Base-by-base conservation (phyloP, 1,284 basidiomycete species). In the Irpex rosettiformis region DNA sequence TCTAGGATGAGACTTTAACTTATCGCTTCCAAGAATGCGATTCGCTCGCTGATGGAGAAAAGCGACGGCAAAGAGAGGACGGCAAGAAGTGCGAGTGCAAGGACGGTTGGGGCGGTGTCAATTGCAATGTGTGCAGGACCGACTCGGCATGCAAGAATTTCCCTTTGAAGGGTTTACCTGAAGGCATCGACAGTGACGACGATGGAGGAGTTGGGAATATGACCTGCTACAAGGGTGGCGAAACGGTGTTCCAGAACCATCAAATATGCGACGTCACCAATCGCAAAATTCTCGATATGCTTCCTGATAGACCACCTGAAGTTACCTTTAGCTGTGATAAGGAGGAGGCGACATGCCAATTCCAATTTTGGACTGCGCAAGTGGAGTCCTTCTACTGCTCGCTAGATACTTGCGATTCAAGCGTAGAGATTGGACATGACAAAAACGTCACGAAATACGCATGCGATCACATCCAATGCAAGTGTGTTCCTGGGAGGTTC, bases 181-280 rank as follows among this genome's bases (percentile, higher is more conserved):
- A 69, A 40, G 29, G n/a, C 67, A 72, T 28, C 76, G 77, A 6
- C 7, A 18, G 18, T 79, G 79, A 77, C 21, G 75, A 81, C 1
- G 79, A 79, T 24, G 73, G 78, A 1, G 73, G 73, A 21, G 69
- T 72, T 8, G 72, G 75, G 25, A 91, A 94, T 65, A 96, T 97
- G 86, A 93, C 93, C 0, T 99, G 96, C 73, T 96, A 97, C 79
- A 90, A 82, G 58, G 93, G 91, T 48, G 96, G 96, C 11, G 84
- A 91, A 67, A 94, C 94, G 0, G 89, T 99, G 13, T 90, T 93
- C 73, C 88, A 86, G 71, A 95, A 95, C 67, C 94, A 95, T 72
- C 96, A 99, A 72, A 93, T 97, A 86, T 99, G 96, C 76, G 87
- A 98, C 70, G 96, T 99, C 27, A 98, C 96, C 13, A 98, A 95